Base-by-base conservation (phyloP, 345 rosid genomes). In the Theobroma cacao region DNA sequence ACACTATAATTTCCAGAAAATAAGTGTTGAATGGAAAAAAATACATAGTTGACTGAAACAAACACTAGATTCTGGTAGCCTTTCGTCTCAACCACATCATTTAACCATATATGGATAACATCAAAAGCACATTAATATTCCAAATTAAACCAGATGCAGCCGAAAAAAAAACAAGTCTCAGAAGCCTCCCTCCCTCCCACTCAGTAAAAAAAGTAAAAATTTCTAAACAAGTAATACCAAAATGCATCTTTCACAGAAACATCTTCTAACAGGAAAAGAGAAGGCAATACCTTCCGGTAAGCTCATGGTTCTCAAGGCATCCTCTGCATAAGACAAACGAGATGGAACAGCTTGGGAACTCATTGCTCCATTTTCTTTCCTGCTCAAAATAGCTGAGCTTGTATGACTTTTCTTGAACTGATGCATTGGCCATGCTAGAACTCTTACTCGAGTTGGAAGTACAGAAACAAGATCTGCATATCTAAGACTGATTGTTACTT, bases 321-420 rank as follows among this genome's bases (percentile, higher is more conserved):
- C 93, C 91, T 96, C 99, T 0, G 99, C 98, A 61, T 88, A 91
- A 45, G 95, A 81, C 68, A 94, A 88, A 59, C 91, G 95, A 80
- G 84, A 77, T 30, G 94, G 98, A 75, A 55, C 63, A 33, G 88
- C 80, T 40, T 78, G 83, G 74, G 79, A 84, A 64, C 85, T 84
- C 47, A 70, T 11, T 30, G 71, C 75, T 64, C 84, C 90, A 82
- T 68, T 85, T 79, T 72, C 85, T 18, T 78, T 77, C 69, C 75
- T 76, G 75, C 58, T 58, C 22, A 47, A 34, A 31, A 75, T 28
- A 48, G 80, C 56, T 65, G 90, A 58, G 79, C 80, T 83, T 52
- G 79, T 76, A 74, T 82, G 76, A 55, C 74, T 87, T 80, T 84
- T 92, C 87, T 86, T 89, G 20, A 81, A 78, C 50, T 89, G 91